phyloP scores from a whole-genome alignment of 495 filamentous ascomycete genomes.

The Aspergillus saccharolyticus region DNA sequence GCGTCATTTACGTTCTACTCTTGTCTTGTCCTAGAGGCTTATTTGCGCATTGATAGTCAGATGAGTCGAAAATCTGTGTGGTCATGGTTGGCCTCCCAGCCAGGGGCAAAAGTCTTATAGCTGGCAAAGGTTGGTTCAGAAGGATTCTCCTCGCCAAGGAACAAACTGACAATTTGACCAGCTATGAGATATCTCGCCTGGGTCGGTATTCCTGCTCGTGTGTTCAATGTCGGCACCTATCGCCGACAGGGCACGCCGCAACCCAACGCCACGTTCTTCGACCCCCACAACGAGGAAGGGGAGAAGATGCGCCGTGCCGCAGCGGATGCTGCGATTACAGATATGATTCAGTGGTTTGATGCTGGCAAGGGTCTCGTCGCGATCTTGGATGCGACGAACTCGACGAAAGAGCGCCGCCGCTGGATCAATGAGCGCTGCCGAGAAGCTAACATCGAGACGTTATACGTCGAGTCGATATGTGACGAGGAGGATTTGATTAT shows the following conservation, averaged over 20 bases:
- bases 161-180: constrained; percentile 28
- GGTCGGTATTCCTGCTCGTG: constrained; percentile 87
- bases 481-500: constrained; percentile 93
- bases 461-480: constrained; percentile 95
- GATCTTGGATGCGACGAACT: constrained; percentile 94
- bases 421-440: constrained; percentile 81
- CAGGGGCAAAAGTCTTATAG: constrained; percentile 93
- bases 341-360: constrained; percentile 90
- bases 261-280: constrained; percentile 89
- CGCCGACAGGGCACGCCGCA: constrained; percentile 81
- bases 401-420: constrained; percentile 76
- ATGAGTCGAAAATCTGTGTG: constrained; percentile 94
- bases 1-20: background rate
- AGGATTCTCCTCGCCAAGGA: background rate
- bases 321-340: constrained; percentile 79
- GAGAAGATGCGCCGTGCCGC: constrained; percentile 83
- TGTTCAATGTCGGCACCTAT: constrained; percentile 96
- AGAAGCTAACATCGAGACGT: constrained; percentile 72
- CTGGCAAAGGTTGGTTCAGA: constrained; percentile 73
- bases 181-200: constrained; percentile 93
- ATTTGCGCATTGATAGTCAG: constrained; percentile 56
- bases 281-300: constrained; percentile 78
- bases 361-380: constrained; percentile 70
- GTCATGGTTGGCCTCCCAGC: constrained; percentile 97
- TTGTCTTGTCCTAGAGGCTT: constrained; percentile 5